Percentiles rank a stretch among this genome's conserved stretches.
phyloP scores from a whole-genome alignment of 108 stramenopile species.

The Pseudonitzschia delicatissima region DNA sequence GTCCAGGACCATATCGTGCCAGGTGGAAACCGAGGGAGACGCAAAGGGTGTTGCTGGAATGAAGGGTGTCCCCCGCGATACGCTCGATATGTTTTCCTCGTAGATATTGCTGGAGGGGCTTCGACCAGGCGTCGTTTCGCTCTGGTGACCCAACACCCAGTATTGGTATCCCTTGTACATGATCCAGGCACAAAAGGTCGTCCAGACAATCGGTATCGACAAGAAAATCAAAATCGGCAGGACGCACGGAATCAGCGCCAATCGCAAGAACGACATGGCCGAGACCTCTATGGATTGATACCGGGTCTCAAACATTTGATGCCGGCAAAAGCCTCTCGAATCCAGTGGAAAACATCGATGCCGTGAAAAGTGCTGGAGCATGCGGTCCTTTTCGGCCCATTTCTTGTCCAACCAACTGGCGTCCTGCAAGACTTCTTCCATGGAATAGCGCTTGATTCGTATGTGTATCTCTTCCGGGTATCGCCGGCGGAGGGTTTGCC shows the following conservation, averaged over 20 bases:
- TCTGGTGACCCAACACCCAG: conserved; percentile 19
- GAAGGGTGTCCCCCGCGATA: conserved; percentile 50
- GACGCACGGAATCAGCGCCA: conserved; percentile 46
- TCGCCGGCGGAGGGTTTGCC: conserved; percentile 36
- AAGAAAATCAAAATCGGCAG: conserved; percentile 48
- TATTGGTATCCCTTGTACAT: conserved; percentile 27
- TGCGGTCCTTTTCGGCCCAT: conserved; percentile 76
- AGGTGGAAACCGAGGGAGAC: conserved; percentile 41
- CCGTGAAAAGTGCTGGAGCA: conserved; percentile 55
- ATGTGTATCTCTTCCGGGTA: conserved; percentile 55
- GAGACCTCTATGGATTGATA: conserved; percentile 45
- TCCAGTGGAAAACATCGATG: conserved; percentile 55
- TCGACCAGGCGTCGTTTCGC: neutral
- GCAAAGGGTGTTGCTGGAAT: conserved; percentile 69
- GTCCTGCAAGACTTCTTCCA: conserved; percentile 75
- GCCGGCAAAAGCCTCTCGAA: conserved; percentile 43
- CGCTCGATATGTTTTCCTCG: conserved; percentile 8
- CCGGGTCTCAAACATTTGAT: conserved; percentile 45
- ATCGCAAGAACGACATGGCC: conserved; percentile 31
- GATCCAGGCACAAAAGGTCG: conserved; percentile 43
- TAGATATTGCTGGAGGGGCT: conserved; percentile 14
- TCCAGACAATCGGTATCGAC: conserved; percentile 51
- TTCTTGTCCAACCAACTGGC: conserved; percentile 75
- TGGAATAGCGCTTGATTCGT: conserved; percentile 61
- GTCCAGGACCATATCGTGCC: conserved; percentile 41